Base-by-base conservation (phyloP, 140 eudicot genomes). In the Senecio squalidus region DNA sequence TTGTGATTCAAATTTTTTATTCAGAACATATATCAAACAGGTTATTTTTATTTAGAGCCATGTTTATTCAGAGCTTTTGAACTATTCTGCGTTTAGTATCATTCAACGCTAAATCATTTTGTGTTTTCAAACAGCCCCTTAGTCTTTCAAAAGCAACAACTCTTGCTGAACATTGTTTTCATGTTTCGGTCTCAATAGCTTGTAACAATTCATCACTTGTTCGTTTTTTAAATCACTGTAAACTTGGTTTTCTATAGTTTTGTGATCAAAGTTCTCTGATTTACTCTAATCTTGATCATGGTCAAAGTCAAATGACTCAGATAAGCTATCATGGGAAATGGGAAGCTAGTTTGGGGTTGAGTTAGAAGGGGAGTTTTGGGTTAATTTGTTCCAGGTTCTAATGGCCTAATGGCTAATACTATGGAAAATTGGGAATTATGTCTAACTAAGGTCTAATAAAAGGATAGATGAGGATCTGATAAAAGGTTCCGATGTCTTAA, bases 101-200 rank as follows among this genome's bases (percentile, higher is more conserved):
- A n/a, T n/a, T n/a, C n/a, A n/a, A n/a, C n/a, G n/a, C n/a, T n/a
- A n/a, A n/a, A n/a, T n/a, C n/a, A n/a, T n/a, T n/a, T n/a, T n/a
- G n/a, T n/a, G n/a, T n/a, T n/a, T n/a, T n/a, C n/a, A n/a, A n/a
- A n/a, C n/a, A n/a, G n/a, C n/a, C 74, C 82, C 95, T 49, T 80
- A 90, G 55, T 82, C 94, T 72, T 85, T 89, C 55, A 70, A 58
- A 65, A 40, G 34, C 31, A 89, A 55, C 57, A 47, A 46, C 70
- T 74, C 72, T 74, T 63, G 69, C 29, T 80, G 90, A 66, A 74
- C 53, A 73, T 64, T 73, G 54, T 78, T 86, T 61, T 90, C 94
- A 44, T 80, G 85, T 64, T 39, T 62, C 9, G 86, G 80, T 58
- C 67, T 73, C 26, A 3, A 90, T 46, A 47, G 83, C 90, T 55